A percentile compares a stretch with the other conserved stretches of the same genome.
These are phyloP conservation scores for Dendrobium officinale DNA, from an alignment of 106 monocot genomes.

Conservation along the genomic window DNA sequence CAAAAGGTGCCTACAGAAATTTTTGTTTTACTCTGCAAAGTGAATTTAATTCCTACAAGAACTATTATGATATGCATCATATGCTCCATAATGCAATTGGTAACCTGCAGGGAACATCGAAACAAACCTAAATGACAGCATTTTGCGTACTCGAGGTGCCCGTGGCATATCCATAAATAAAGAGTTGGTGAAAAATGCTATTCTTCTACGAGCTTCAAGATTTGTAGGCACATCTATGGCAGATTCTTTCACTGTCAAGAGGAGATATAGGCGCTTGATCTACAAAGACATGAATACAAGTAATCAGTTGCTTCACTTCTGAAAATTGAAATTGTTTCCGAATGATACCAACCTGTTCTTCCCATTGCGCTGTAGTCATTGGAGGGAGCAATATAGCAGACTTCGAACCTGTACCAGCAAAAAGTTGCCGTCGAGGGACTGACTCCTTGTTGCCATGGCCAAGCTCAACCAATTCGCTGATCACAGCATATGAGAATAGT, in stretches of 20 bases:
- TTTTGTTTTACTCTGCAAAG: too few relatives aligned
- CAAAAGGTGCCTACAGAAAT: too few relatives aligned
- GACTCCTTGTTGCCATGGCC: conserved; percentile 96
- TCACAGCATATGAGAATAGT: conserved; percentile 5
- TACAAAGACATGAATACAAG: conserved; percentile 22
- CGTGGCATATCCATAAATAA: conserved; percentile 98
- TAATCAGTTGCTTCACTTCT: neutral
- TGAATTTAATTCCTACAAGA: too few relatives aligned
- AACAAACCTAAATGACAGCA: conserved; percentile 91
- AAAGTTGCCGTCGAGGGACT: conserved; percentile 79
- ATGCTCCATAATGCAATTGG: neutral
- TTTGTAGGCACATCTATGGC: conserved; percentile 93
- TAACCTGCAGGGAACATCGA: neutral
- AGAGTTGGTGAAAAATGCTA: conserved; percentile 95
- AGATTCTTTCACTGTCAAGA: conserved; percentile 95
- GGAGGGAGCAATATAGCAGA: conserved; percentile 81
- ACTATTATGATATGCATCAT: neutral
- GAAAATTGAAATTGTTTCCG: neutral
- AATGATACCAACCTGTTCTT: conserved; percentile 69
- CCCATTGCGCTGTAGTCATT: conserved; percentile 85
- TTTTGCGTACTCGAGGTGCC: conserved; percentile 91
- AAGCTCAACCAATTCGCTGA: conserved; percentile 88
- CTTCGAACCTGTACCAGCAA: conserved; percentile 90
- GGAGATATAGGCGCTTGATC: conserved; percentile 85
- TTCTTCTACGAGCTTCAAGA: conserved; percentile 88